Conservation (phyloP, 768 basidiomycete genomes). For the Leccinum subtestaceum region DNA sequence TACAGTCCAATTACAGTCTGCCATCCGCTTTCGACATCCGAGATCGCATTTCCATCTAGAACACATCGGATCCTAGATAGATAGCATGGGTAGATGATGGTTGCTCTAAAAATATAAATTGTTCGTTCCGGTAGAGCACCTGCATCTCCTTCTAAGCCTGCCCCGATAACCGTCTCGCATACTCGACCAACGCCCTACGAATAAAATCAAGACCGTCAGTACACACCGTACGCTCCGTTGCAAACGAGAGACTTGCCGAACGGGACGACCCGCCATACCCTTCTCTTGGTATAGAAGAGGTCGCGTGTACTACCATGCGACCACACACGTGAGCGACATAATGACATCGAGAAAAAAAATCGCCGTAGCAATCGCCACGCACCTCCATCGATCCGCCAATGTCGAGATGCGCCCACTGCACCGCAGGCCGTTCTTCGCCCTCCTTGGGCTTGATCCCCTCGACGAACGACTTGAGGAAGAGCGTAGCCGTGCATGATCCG, state of each 20-base stretch:
- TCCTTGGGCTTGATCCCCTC: constrained; percentile 67
- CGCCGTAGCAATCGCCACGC: constrained; percentile 19
- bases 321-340: neutral
- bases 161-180: constrained; percentile 26
- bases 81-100: neutral
- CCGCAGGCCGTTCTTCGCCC: constrained; percentile 46
- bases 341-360: neutral
- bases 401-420: constrained; percentile 88
- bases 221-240: no score
- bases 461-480: constrained; percentile 84
- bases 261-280: constrained; percentile 80
- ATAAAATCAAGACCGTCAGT: neutral
- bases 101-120: no score
- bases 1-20: no score
- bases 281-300: constrained; percentile 61
- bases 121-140: neutral
- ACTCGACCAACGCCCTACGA: constrained; percentile 34
- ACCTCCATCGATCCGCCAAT: constrained; percentile 80
- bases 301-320: constrained; percentile 42
- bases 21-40: no score
- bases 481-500: constrained; percentile 77
- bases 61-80: no score
- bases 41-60: neutral
- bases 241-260: constrained; percentile 49
- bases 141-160: constrained; percentile 12